A percentile compares a stretch with the other conserved stretches of the same genome.
These are phyloP conservation scores for Prinsepia uniflora DNA, from an alignment of 306 rosid species.

Conservation along the genomic window DNA sequence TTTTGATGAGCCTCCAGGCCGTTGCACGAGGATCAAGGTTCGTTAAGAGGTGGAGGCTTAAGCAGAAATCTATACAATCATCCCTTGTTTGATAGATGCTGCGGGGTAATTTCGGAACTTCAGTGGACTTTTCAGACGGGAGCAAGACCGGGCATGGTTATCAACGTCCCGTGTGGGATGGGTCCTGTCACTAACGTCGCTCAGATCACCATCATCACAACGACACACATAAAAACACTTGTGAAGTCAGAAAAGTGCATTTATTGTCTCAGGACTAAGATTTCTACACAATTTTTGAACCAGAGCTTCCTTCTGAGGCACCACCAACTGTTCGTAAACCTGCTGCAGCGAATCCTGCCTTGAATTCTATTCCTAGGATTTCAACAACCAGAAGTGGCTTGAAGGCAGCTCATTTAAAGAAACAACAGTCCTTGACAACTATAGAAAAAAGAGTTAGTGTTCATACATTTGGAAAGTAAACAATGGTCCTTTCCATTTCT, in stretches of 20 bases:
- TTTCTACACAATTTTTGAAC: constrained; percentile 79
- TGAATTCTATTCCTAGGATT: constrained; percentile 39
- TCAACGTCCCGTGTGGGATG: no score
- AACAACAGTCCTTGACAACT: constrained; percentile 65
- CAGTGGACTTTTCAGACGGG: no score
- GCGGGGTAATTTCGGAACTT: no score
- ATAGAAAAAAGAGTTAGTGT: constrained; percentile 44
- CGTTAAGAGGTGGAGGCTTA: no score
- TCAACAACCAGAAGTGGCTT: constrained; percentile 38
- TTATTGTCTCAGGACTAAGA: constrained; percentile 71
- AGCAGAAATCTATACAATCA: no score
- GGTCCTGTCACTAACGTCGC: no score
- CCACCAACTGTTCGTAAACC: constrained; percentile 43
- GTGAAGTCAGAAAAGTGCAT: constrained; percentile 10
- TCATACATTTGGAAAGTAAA: constrained; percentile 28
- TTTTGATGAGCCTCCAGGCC: no score
- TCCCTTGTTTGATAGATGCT: no score
- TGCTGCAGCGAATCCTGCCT: constrained; percentile 31
- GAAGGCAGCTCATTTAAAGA: constrained; percentile 49
- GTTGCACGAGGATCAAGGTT: no score
- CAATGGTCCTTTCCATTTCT: constrained; percentile 30
- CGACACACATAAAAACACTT: no score
- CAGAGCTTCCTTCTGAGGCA: constrained; percentile 70
- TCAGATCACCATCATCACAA: no score
- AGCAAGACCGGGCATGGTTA: no score